Conservation (phyloP, 208 protist species). For the Angomonas ambiguus region DNA sequence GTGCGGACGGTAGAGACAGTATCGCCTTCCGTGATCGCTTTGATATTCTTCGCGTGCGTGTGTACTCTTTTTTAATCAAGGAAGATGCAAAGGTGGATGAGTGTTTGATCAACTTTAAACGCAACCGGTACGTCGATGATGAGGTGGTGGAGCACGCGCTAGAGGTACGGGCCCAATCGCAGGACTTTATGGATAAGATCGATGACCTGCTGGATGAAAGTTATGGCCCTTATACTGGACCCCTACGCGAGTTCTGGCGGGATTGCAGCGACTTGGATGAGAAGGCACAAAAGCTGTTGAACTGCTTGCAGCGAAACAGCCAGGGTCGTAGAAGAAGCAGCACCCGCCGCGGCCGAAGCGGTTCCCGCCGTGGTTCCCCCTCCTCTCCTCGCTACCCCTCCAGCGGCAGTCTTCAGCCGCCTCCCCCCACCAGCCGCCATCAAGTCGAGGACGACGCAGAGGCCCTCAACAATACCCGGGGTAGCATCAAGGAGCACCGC, state of each 20-base stretch:
- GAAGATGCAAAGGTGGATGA: slow-evolving; percentile 46
- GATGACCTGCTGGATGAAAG: slow-evolving; percentile 37
- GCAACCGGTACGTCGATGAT: slow-evolving; percentile 43
- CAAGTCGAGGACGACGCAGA: neutral
- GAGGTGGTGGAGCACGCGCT: slow-evolving; percentile 38
- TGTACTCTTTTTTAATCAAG: slow-evolving; percentile 59
- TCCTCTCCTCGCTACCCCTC: neutral
- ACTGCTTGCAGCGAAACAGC: slow-evolving; percentile 21
- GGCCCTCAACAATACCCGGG: neutral
- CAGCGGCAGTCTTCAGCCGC: neutral
- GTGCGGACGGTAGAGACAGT: slow-evolving; percentile 11
- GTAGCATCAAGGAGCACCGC: slow-evolving; percentile 1
- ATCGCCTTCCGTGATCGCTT: slow-evolving; percentile 25
- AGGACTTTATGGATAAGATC: slow-evolving; percentile 45
- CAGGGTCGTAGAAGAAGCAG: slow-evolving; percentile 15
- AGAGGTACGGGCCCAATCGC: slow-evolving; percentile 36
- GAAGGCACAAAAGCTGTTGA: slow-evolving; percentile 34
- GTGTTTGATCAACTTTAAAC: slow-evolving; percentile 25
- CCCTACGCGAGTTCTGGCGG: slow-evolving; percentile 41
- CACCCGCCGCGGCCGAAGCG: neutral
- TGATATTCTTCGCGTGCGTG: slow-evolving; percentile 52
- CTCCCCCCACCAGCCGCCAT: neutral
- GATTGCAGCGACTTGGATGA: slow-evolving; percentile 50
- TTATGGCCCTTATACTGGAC: slow-evolving; percentile 33
- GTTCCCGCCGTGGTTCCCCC: neutral